Percentiles rank a stretch among this genome's conserved stretches.
These are phyloP conservation scores for Artemisia annua DNA, from an alignment of 129 eudicot species.

Conservation along the genomic window DNA sequence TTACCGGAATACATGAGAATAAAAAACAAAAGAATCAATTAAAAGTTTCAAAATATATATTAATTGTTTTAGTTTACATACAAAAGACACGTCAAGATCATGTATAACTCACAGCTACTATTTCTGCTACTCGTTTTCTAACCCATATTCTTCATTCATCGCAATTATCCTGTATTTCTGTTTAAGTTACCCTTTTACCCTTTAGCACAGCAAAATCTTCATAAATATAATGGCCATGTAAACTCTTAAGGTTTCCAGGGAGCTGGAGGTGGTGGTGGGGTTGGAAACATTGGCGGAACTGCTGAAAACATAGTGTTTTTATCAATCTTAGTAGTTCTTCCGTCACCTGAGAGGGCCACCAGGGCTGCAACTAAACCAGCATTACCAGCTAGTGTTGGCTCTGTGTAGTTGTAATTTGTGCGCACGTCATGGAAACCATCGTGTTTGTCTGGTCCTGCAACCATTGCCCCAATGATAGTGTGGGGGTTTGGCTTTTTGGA, in stretches of 20 bases:
- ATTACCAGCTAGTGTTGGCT: conserved; percentile 83
- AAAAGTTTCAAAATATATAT: conserved; percentile 3
- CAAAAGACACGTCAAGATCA: background rate
- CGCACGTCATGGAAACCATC: conserved; percentile 84
- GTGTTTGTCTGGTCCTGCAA: conserved; percentile 77
- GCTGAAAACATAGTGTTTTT: conserved; percentile 68
- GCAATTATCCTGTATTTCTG: background rate
- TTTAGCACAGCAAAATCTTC: conserved; percentile 17
- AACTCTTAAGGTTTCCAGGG: conserved; percentile 14
- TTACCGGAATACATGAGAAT: background rate
- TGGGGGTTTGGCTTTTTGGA: conserved; percentile 64
- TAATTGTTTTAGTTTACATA: conserved; percentile 18
- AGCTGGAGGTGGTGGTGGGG: conserved; percentile 19
- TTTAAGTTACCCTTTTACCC: conserved; percentile 17
- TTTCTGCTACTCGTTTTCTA: background rate
- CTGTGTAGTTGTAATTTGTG: conserved; percentile 80
- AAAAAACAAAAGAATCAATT: conserved; percentile 19
- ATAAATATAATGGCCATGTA: conserved; percentile 9
- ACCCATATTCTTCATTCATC: conserved; percentile 10
- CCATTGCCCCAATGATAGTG: conserved; percentile 71
- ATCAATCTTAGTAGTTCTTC: conserved; percentile 41
- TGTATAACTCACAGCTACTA: background rate
- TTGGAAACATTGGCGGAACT: conserved; percentile 14
- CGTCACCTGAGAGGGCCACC: conserved; percentile 73
- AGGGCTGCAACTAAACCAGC: conserved; percentile 88